Percentiles rank a stretch among this genome's conserved stretches.
These are phyloP conservation scores for Pseudozyma flocculosa DNA, from an alignment of 1,284 basidiomycete genomes.

Conservation along the genomic window DNA sequence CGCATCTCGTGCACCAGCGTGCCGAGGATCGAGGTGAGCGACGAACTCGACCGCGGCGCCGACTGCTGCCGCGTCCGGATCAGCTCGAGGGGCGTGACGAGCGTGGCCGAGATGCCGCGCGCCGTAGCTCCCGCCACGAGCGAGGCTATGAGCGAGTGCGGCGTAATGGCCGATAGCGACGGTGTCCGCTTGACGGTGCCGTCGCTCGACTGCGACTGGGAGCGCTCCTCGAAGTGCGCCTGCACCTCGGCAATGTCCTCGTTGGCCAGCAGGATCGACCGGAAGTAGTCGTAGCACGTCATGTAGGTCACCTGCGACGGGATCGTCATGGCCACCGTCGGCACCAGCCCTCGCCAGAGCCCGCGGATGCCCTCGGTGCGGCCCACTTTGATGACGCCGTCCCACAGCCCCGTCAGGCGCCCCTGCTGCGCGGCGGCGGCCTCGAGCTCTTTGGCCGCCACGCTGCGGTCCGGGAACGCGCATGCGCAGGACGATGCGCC, in stretches of 20 bases:
- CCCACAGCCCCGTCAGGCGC: conserved; percentile 47
- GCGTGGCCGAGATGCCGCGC: conserved; percentile 74
- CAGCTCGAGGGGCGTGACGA: conserved; percentile 87
- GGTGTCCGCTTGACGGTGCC: conserved; percentile 12
- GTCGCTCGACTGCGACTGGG: not conserved
- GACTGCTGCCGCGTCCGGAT: conserved; percentile 85
- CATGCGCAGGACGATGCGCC: conserved; percentile 35
- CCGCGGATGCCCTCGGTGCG: conserved; percentile 48
- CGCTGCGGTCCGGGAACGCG: conserved; percentile 30
- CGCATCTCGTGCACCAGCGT: conserved; percentile 39
- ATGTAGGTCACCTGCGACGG: conserved; percentile 93
- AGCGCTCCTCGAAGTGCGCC: conserved; percentile 5
- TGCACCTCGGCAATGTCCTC: conserved; percentile 11
- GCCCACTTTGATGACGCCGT: conserved; percentile 52
- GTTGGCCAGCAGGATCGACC: conserved; percentile 59
- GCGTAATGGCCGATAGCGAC: conserved; percentile 30
- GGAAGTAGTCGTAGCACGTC: conserved; percentile 89
- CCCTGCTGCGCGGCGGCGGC: conserved; percentile 26
- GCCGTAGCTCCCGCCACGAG: conserved; percentile 80
- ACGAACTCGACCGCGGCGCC: conserved; percentile 19
- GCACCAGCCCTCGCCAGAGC: conserved; percentile 54
- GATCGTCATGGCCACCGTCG: conserved; percentile 70
- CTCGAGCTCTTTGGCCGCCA: conserved; percentile 27
- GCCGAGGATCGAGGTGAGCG: conserved; percentile 33
- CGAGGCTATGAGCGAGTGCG: conserved; percentile 63